phyloP scores from a whole-genome alignment of 139 green algal species.

The Coccomyxa sp. region DNA sequence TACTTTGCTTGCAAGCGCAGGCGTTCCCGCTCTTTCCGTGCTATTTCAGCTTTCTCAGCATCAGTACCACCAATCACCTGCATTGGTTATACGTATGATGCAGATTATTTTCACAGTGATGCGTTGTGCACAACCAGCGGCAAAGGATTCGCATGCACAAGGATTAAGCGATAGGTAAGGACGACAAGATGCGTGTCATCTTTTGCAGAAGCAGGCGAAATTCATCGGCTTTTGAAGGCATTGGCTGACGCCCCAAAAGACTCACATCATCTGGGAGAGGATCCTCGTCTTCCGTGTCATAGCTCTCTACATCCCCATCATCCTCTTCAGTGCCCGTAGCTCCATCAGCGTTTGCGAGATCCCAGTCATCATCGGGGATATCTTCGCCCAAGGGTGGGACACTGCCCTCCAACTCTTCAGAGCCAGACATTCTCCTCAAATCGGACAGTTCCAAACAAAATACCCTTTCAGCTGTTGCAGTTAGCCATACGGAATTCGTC shows the following conservation, averaged over 20 bases:
- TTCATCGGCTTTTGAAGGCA: too few relatives aligned
- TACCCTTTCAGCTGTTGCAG: too few relatives aligned
- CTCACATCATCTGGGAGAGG: background rate
- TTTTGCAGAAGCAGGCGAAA: too few relatives aligned
- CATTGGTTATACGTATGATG: background rate
- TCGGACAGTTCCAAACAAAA: too few relatives aligned
- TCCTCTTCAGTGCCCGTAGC: conserved; percentile 34
- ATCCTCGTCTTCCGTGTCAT: conserved; percentile 48
- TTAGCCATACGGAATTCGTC: too few relatives aligned
- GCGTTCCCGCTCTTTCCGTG: conserved; percentile 72
- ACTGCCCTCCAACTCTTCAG: background rate
- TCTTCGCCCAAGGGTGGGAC: conserved; percentile 1
- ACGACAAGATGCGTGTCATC: too few relatives aligned
- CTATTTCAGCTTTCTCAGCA: conserved; percentile 43
- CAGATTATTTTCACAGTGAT: background rate
- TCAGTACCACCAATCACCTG: background rate
- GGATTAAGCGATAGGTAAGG: too few relatives aligned
- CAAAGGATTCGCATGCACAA: too few relatives aligned
- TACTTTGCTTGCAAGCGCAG: conserved; percentile 71
- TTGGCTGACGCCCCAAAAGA: too few relatives aligned
- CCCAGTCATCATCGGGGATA: conserved; percentile 17
- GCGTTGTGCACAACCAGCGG: too few relatives aligned
- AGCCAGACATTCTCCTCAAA: background rate
- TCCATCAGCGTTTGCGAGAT: conserved; percentile 13
- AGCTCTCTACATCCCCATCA: conserved; percentile 26